phyloP scores from a whole-genome alignment of 257 asterid species.

The Cordia subcordata region DNA sequence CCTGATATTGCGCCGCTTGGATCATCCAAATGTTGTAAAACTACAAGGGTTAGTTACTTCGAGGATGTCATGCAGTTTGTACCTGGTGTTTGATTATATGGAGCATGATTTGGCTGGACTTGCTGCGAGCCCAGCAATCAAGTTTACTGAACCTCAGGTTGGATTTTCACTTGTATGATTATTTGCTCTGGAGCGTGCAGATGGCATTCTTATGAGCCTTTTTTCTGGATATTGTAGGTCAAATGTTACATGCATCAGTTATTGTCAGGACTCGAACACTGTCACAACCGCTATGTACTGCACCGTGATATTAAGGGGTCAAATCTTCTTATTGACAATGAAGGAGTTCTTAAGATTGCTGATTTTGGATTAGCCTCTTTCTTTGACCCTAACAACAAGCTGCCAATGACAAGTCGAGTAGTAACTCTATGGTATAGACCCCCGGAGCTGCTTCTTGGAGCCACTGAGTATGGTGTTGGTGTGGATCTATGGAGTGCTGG shows the following conservation, averaged over 20 bases:
- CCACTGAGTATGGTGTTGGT: conserved; percentile 83
- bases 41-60: conserved; percentile 81
- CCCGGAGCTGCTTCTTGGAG: conserved; percentile 88
- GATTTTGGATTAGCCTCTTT: conserved; percentile 86
- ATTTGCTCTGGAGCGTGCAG: conserved; percentile 8
- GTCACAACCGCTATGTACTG: conserved; percentile 68
- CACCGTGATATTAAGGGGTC: conserved; percentile 93
- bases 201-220: conserved; percentile 14
- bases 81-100: conserved; percentile 78
- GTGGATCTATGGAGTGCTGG: conserved; percentile 94
- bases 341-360: conserved; percentile 76
- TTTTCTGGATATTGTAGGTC: conserved; percentile 47
- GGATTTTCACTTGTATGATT: conserved; percentile 13
- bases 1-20: conserved; percentile 76
- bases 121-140: conserved; percentile 68
- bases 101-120: conserved; percentile 88
- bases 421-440: conserved; percentile 93
- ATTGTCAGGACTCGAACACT: conserved; percentile 82
- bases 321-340: conserved; percentile 68
- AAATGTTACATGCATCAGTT: conserved; percentile 81
- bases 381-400: conserved; percentile 71
- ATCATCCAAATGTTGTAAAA: conserved; percentile 83
- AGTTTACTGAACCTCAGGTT: conserved; percentile 82
- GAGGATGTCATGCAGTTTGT: conserved; percentile 86
- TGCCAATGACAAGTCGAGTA: conserved; percentile 86